Evolutionary conservation across 148 eudicot species (phyloP).

Genomic region (Pouteria glomerata): DNA sequence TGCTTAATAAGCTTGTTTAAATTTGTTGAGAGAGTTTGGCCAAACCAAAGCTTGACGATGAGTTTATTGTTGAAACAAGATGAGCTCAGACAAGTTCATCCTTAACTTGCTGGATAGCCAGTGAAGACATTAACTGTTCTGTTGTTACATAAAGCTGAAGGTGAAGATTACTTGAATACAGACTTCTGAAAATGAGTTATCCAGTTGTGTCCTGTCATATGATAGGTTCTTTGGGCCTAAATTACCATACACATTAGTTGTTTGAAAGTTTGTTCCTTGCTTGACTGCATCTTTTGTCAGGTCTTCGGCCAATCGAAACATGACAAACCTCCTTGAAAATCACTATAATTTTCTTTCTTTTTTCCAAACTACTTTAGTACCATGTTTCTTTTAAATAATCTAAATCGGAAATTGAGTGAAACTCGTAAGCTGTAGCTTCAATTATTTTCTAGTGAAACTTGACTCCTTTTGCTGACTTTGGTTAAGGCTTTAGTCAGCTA

Average conservation of each 20-base stretch:
- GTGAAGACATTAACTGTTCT: not conserved
- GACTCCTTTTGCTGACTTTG: constrained; percentile 3
- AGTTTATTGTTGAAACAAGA: not conserved
- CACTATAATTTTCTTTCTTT: not conserved
- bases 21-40: not conserved
- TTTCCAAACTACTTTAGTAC: not conserved
- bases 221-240: not conserved
- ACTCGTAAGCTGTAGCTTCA: not conserved
- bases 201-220: not conserved
- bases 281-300: not conserved
- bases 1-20: not conserved
- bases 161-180: not conserved
- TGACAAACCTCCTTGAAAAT: not conserved
- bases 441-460: too few species aligned
- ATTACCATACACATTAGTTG: not conserved
- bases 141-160: not conserved
- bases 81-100: not conserved
- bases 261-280: not conserved
- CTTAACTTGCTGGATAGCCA: not conserved
- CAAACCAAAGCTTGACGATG: not conserved
- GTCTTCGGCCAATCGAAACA: not conserved
- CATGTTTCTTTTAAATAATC: not conserved
- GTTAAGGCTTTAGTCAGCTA: not conserved
- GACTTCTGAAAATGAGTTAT: not conserved
- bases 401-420: too few species aligned